Conservation (phyloP, 2,329 filamentous ascomycete genomes). For the Fulvia fulva region DNA sequence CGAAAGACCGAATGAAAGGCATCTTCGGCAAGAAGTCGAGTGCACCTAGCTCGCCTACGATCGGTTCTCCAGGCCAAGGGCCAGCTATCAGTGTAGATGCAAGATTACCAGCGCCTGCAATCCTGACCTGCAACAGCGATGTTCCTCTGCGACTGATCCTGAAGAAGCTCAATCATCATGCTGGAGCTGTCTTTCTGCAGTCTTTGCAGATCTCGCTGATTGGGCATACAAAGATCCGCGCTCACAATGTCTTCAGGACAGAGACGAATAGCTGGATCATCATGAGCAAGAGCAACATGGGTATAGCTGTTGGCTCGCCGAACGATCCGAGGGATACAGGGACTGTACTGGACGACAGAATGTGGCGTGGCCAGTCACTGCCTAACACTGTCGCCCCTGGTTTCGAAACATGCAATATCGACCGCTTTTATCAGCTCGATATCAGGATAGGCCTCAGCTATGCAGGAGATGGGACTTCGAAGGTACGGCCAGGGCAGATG, state of each 20-base stretch:
- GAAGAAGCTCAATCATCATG: conserved; percentile 67
- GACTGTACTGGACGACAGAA: conserved; percentile 48
- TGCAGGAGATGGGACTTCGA: conserved; percentile 49
- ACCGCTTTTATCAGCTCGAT: conserved; percentile 77
- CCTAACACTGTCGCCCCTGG: conserved; percentile 84
- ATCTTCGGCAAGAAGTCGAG: conserved; percentile 51
- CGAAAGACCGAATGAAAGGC: conserved; percentile 52
- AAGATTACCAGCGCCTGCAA: conserved; percentile 77
- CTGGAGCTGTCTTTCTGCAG: conserved; percentile 69
- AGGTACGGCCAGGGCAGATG: conserved; percentile 39
- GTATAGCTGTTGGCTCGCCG: conserved; percentile 60
- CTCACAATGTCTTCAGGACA: conserved; percentile 67
- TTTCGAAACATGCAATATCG: conserved; percentile 74
- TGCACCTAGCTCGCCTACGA: conserved; percentile 24
- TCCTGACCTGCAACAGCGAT: conserved; percentile 84
- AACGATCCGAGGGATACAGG: conserved; percentile 55
- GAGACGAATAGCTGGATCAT: conserved; percentile 75
- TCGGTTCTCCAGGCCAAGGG: conserved; percentile 32
- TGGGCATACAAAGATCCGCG: conserved; percentile 72
- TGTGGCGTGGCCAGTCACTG: conserved; percentile 70
- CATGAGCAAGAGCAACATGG: conserved; percentile 66
- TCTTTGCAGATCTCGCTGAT: conserved; percentile 79
- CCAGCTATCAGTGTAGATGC: conserved; percentile 73
- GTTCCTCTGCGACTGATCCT: conserved; percentile 76
- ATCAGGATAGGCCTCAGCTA: conserved; percentile 74